Evolutionary conservation across 169 alveolate species (phyloP).

Genomic region (Plasmodium cynomolgi): DNA sequence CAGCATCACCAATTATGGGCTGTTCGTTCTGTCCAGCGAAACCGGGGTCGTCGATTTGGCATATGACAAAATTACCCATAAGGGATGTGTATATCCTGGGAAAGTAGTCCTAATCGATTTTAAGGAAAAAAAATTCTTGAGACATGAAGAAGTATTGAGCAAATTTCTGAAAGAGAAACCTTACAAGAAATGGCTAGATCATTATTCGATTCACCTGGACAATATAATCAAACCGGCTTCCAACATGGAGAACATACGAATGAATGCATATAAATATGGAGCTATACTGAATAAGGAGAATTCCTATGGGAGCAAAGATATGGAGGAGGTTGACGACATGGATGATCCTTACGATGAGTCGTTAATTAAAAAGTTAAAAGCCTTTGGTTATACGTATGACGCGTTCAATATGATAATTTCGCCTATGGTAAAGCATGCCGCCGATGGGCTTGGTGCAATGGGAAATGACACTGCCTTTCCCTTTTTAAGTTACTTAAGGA

Average conservation of each 20-base stretch:
- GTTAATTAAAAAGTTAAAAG: conserved; percentile 70
- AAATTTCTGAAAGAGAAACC: conserved; percentile 42
- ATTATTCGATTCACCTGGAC: conserved; percentile 67
- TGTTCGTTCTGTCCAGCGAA: conserved; percentile 81
- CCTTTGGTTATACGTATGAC: conserved; percentile 78
- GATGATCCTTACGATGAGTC: conserved; percentile 53
- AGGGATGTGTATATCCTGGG: conserved; percentile 85
- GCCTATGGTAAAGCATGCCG: conserved; percentile 74
- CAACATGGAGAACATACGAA: conserved; percentile 74
- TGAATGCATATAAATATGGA: conserved; percentile 74
- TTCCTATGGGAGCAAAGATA: conserved; percentile 2
- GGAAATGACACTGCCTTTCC: conserved; percentile 77
- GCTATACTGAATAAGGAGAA: conserved; percentile 25
- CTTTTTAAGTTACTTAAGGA: conserved; percentile 76
- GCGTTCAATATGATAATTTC: conserved; percentile 73
- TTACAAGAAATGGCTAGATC: conserved; percentile 76
- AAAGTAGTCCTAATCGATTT: conserved; percentile 81
- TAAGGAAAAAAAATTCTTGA: conserved; percentile 67
- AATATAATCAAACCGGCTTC: conserved; percentile 68
- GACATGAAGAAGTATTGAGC: conserved; percentile 72
- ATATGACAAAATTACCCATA: conserved; percentile 69
- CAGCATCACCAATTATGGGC: conserved; percentile 77
- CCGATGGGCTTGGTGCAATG: conserved; percentile 77
- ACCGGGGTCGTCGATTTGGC: conserved; percentile 83
- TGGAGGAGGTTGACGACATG: not conserved